Evolutionary conservation across 2,329 filamentous ascomycete genomes (phyloP), one percentile per base, ranked within the genome.

Genomic region (Fusarium begoniae): DNA sequence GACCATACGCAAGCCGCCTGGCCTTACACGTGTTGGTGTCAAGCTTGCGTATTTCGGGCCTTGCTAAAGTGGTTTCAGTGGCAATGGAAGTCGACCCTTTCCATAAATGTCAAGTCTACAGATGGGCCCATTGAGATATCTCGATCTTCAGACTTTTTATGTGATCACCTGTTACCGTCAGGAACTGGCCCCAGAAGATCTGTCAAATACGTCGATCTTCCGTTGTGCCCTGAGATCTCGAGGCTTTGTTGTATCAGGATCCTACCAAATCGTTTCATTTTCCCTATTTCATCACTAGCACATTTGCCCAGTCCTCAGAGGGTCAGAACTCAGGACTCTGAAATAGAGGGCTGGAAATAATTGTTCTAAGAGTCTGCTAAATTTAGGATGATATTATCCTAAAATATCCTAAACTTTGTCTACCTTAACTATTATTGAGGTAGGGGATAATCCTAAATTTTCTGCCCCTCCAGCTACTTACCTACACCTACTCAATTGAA

Each of bases 171-270:
- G 50, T 63, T 76, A 53, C 53, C 32, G 64, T 51, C 66, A 69
- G 48, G 61, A 68, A 73, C 69, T 73, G 71, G 56, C 45, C 63
- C 58, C n/a, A 44, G 54, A 43, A 35, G 40, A 63, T 38, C 45
- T 35, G 24, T 41, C 40, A 63, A 22, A 30, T 30, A 3, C n/a
- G 47, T 55, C 47, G 58, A 55, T 63, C 63, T 24, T 63, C 58
- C 30, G 41, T 43, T 48, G 15, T 30, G 28, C 43, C n/a, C 41
- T 37, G 47, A 30, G 32, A 38, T 63, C 41, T 30, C 18, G 22
- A 60, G 26, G 8, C 5, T n/a, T 10, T 45, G 3, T 24, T 28
- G 11, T n/a, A 18, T 13, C 43, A 37, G 20, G 24, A 20, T 11
- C 35, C 14, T 20, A 37, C 22, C 24, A 30, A 28, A 10, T 32